A percentile compares a stretch with the other conserved stretches of the same genome.
These are phyloP conservation scores for Talaromyces stipitatus DNA, from an alignment of 495 filamentous ascomycete genomes.

Conservation along the genomic window DNA sequence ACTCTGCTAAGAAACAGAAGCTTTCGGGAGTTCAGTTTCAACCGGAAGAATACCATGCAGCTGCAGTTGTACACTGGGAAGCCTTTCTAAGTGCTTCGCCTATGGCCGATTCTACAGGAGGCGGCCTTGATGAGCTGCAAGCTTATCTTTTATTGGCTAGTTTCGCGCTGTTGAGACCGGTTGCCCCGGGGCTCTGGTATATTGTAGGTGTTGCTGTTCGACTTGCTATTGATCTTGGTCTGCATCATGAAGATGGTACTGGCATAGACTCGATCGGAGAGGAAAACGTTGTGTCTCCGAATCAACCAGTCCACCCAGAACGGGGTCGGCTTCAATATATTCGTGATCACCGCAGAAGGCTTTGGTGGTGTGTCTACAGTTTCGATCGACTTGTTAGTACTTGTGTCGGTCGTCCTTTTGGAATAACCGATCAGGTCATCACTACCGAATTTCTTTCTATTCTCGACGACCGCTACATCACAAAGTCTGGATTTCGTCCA, in stretches of 20 bases:
- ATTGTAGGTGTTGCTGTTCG: conserved; percentile 91
- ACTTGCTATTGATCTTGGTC: conserved; percentile 80
- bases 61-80: conserved; percentile 85
- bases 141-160: conserved; percentile 84
- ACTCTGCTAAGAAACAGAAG: conserved; percentile 42
- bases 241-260: conserved; percentile 87
- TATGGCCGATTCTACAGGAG: conserved; percentile 57
- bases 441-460: conserved; percentile 89
- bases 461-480: conserved; percentile 83
- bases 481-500: conserved; percentile 62
- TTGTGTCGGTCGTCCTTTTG: conserved; percentile 88
- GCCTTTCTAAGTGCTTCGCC: conserved; percentile 67
- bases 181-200: conserved; percentile 93
- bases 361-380: conserved; percentile 97
- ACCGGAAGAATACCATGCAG: conserved; percentile 93
- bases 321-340: conserved; percentile 76
- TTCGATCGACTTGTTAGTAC: conserved; percentile 87
- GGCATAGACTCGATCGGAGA: conserved; percentile 47
- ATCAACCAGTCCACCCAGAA: conserved; percentile 26
- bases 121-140: conserved; percentile 85
- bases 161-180: conserved; percentile 83
- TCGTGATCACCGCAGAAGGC: conserved; percentile 73
- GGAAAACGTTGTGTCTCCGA: conserved; percentile 26
- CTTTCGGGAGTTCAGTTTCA: conserved; percentile 63
- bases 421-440: conserved; percentile 87